Percentiles rank a stretch among this genome's conserved stretches.
These are phyloP conservation scores for Rhizopogon vinicolor DNA, from an alignment of 768 basidiomycete genomes.

Conservation along the genomic window DNA sequence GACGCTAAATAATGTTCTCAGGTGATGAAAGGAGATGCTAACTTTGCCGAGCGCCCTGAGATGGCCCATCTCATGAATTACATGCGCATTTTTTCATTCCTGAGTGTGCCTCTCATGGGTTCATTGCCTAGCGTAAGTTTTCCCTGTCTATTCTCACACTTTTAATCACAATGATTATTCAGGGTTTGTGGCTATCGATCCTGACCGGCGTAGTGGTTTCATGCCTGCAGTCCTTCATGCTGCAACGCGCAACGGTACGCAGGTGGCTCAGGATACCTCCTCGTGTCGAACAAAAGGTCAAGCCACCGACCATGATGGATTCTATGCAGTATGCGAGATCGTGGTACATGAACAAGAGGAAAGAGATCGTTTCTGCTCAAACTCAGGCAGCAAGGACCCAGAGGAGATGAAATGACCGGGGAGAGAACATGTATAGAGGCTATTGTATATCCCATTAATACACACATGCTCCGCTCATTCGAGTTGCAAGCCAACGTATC, in stretches of 20 bases:
- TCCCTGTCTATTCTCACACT: background rate
- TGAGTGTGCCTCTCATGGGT: conserved; percentile 47
- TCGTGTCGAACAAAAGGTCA: conserved; percentile 3
- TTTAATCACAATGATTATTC: conserved; percentile 2
- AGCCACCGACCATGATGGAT: conserved; percentile 24
- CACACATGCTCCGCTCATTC: background rate
- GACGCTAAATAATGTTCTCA: conserved; percentile 10
- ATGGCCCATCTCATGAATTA: conserved; percentile 67
- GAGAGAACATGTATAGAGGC: background rate
- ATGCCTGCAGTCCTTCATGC: conserved; percentile 40
- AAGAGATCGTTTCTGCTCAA: background rate
- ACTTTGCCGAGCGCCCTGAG: conserved; percentile 45
- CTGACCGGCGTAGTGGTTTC: conserved; percentile 43
- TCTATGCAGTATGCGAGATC: conserved; percentile 12
- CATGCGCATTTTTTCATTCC: conserved; percentile 54
- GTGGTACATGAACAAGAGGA: conserved; percentile 2
- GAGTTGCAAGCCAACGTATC: background rate
- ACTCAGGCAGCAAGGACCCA: background rate
- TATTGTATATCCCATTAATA: background rate
- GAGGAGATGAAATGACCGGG: background rate
- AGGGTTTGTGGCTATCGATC: conserved; percentile 62
- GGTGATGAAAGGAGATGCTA: conserved; percentile 49
- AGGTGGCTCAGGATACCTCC: conserved; percentile 30
- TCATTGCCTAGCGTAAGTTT: conserved; percentile 62
- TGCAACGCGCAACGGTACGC: conserved; percentile 40